These are phyloP conservation scores for Ambispora gerdemannii DNA, from an alignment of 192 early-diverging fungal species.

Conservation along the genomic window DNA sequence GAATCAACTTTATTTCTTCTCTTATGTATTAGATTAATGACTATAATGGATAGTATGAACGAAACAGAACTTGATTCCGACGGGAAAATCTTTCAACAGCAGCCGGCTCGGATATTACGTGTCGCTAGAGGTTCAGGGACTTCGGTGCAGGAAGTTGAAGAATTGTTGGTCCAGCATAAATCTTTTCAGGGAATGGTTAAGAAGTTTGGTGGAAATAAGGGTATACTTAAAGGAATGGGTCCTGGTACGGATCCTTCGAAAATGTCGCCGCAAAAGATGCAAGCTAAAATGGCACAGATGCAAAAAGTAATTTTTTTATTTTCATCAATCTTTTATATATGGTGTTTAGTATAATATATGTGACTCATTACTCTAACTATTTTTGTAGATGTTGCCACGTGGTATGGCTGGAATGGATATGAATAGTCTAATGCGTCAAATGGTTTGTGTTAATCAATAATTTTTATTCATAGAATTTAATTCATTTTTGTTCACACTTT, in stretches of 20 bases:
- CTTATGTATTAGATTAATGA: conserved; percentile 73
- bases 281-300: conserved; percentile 65
- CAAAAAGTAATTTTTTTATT: conserved; percentile 78
- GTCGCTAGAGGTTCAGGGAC: conserved; percentile 85
- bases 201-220: conserved; percentile 89
- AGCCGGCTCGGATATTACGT: conserved; percentile 69
- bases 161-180: conserved; percentile 71
- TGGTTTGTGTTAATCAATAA: conserved; percentile 34
- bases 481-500: background rate
- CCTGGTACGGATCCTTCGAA: conserved; percentile 50
- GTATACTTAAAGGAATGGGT: conserved; percentile 69
- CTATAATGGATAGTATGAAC: conserved; percentile 96
- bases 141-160: conserved; percentile 78
- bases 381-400: conserved; percentile 34
- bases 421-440: conserved; percentile 61
- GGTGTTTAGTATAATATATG: conserved; percentile 32
- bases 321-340: conserved; percentile 32
- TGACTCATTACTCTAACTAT: conserved; percentile 23
- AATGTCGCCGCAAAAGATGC: conserved; percentile 61
- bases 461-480: background rate
- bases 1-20: background rate
- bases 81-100: conserved; percentile 72
- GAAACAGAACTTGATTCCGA: conserved; percentile 86
- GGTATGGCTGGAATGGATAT: conserved; percentile 58
- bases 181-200: conserved; percentile 86